These are phyloP conservation scores for Davidsoniella eucalypti DNA, from an alignment of 2,329 filamentous ascomycete genomes.

Conservation along the genomic window DNA sequence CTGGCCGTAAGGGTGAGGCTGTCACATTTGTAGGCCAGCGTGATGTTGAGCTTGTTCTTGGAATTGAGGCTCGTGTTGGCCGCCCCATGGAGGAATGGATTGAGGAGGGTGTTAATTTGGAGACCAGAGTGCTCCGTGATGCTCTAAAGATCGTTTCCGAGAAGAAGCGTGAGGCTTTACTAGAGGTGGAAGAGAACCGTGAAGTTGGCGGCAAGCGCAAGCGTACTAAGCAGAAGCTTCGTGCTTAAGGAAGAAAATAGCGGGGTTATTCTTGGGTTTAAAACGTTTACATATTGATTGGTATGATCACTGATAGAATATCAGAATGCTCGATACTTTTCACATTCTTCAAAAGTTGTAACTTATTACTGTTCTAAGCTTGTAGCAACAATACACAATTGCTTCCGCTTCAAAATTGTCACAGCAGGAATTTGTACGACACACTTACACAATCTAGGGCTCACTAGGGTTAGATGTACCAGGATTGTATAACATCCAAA, in stretches of 20 bases:
- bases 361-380: too few relatives aligned
- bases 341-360: too few relatives aligned
- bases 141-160: conserved; percentile 81
- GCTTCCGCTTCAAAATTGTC: too few relatives aligned
- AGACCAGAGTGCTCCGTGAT: conserved; percentile 71
- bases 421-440: too few relatives aligned
- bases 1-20: conserved; percentile 65
- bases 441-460: too few relatives aligned
- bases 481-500: too few relatives aligned
- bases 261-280: too few relatives aligned
- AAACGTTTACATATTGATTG: too few relatives aligned
- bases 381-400: too few relatives aligned
- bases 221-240: conserved; percentile 37
- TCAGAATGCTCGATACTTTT: too few relatives aligned
- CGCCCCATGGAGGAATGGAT: conserved; percentile 66
- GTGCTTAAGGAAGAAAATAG: neutral
- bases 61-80: conserved; percentile 73
- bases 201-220: conserved; percentile 80
- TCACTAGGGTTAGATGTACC: too few relatives aligned
- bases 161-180: conserved; percentile 80
- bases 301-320: too few relatives aligned
- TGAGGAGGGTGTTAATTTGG: conserved; percentile 88
- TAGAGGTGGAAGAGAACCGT: conserved; percentile 82
- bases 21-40: conserved; percentile 85
- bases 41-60: conserved; percentile 78